Conservation (phyloP, 192 early-diverging fungal species). For the Thamnidium elegans region DNA sequence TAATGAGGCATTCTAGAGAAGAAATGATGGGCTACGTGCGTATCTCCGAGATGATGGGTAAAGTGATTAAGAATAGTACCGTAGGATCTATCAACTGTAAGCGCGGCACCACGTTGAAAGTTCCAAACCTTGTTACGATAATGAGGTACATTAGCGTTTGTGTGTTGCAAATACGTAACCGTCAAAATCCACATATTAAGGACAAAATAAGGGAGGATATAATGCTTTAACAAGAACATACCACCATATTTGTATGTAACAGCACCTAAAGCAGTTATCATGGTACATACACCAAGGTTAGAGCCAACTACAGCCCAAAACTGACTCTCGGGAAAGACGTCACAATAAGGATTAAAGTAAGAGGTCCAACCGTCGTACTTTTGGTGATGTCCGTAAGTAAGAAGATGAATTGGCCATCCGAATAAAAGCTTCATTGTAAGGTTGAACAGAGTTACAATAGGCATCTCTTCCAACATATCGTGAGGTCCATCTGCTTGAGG, state of each 20-base stretch:
- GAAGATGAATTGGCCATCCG: constrained; percentile 87
- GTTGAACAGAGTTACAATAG: constrained; percentile 60
- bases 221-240: constrained; percentile 71
- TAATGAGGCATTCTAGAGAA: constrained; percentile 98
- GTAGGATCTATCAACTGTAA: constrained; percentile 85
- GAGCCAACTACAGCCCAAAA: constrained; percentile 66
- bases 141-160: constrained; percentile 80
- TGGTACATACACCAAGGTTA: constrained; percentile 59
- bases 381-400: constrained; percentile 77
- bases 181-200: constrained; percentile 93
- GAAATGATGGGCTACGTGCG: constrained; percentile 92
- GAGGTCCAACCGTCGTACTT: constrained; percentile 59
- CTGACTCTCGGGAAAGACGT: constrained; percentile 77
- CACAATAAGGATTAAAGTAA: constrained; percentile 79
- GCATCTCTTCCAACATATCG: constrained; percentile 68
- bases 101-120: constrained; percentile 86
- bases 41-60: constrained; percentile 76
- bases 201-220: constrained; percentile 82
- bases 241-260: constrained; percentile 47
- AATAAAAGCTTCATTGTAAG: constrained; percentile 65
- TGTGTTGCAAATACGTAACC: constrained; percentile 94
- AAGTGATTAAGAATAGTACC: constrained; percentile 82
- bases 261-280: constrained; percentile 50
- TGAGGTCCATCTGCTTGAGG: constrained; percentile 29
- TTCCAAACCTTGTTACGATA: constrained; percentile 80